Evolutionary conservation across 2,329 filamentous ascomycete species (phyloP).

Genomic region (Sarocladium strictum): DNA sequence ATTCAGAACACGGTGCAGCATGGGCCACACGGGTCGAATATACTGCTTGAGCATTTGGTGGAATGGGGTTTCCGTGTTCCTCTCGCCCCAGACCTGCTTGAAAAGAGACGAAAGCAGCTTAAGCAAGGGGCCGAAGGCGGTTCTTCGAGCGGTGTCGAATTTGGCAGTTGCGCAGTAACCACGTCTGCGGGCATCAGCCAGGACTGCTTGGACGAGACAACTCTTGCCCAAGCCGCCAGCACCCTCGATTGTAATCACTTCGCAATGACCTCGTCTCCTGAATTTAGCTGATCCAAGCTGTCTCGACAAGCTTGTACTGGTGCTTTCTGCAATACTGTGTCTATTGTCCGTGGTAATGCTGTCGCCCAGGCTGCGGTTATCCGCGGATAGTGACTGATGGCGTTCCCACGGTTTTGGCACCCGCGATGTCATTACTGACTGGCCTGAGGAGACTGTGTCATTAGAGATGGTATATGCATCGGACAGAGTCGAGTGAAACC

Average conservation of each 20-base stretch:
- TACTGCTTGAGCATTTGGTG: slow-evolving; percentile 57
- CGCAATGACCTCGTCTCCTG: slow-evolving; percentile 55
- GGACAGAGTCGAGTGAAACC: slow-evolving; percentile 34
- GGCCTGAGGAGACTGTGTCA: slow-evolving; percentile 41
- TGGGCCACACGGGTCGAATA: slow-evolving; percentile 58
- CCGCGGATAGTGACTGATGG: slow-evolving; percentile 44
- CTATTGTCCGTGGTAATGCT: slow-evolving; percentile 31
- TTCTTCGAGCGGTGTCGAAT: slow-evolving; percentile 56
- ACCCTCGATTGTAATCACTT: slow-evolving; percentile 56
- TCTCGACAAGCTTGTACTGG: slow-evolving; percentile 44
- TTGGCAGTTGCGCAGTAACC: slow-evolving; percentile 63
- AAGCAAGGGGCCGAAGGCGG: slow-evolving; percentile 57
- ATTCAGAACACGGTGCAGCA: slow-evolving; percentile 54
- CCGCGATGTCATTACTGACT: slow-evolving; percentile 33
- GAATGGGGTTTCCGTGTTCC: slow-evolving; percentile 58
- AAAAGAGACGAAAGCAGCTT: slow-evolving; percentile 61
- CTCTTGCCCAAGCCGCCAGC: slow-evolving; percentile 60
- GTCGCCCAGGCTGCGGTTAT: slow-evolving; percentile 41
- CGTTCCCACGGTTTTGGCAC: slow-evolving; percentile 44
- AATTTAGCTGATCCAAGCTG: slow-evolving; percentile 54
- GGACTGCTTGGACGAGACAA: slow-evolving; percentile 56
- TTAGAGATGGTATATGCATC: slow-evolving; percentile 35
- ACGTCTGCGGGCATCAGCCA: slow-evolving; percentile 52
- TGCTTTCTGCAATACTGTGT: slow-evolving; percentile 37
- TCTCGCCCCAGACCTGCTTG: slow-evolving; percentile 62